Evolutionary conservation across 2,329 filamentous ascomycete species (phyloP), one percentile per base, ranked within the genome.

Genomic region (Trichoderma sp.): DNA sequence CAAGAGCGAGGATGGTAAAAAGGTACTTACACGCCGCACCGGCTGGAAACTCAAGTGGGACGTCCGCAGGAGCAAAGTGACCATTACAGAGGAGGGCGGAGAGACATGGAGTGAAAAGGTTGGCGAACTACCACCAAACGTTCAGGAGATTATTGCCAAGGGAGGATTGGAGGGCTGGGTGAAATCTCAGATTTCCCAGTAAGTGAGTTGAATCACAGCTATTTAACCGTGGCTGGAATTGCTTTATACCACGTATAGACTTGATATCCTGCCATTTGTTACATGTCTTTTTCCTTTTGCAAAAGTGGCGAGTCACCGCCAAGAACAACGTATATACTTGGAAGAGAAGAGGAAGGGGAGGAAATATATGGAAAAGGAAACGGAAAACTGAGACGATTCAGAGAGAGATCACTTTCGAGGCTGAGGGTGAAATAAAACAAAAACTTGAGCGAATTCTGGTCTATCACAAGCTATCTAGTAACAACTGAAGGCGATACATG

Each of bases 11-110:
- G 46, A 24, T 16, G 79, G 74, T 1, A 75, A 81, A 37, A 90
- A 90, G 79, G 76, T 83, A 52, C 79, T 88, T 18, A 94, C 92
- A 0, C 84, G 90, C 32, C 85, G 92, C 34, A 97, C 93, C 0
- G 93, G 93, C 16, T 97, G 93, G 94, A 94, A 83, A 60, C 83
- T 97, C 32, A 84, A 86, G 4, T 97, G 93, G 93, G 93, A 97
- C 78, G 88, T 97, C 13, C 82, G 86, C 69, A 83, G 90, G 69
- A 92, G 89, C 78, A 87, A 85, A 74, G 89, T 97, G 6, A 84
- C 85, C 1, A 85, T 97, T 1, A 86, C 87, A 24, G 92, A 97
- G 81, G 89, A 88, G 66, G 84, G 84, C 56, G 91, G 91, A 1
- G 77, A 84, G 68, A 86, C 81, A 2, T 97, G 93, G 93, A 90